Evolutionary conservation across 495 filamentous ascomycete species (phyloP).

Genomic region (Hypoxylon lenormandii): DNA sequence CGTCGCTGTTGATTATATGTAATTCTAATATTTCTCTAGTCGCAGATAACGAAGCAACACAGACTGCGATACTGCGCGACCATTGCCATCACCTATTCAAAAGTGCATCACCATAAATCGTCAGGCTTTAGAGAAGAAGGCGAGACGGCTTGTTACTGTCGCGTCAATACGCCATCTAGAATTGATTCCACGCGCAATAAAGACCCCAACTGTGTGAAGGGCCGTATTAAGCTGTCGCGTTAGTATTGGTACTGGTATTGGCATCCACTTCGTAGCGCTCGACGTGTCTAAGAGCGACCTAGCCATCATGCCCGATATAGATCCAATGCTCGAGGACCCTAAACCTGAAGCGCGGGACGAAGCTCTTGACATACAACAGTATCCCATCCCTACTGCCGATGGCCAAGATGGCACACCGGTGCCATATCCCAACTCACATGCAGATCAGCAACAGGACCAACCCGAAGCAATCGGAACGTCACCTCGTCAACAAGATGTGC

Average conservation of each 20-base stretch:
- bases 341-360: conserved; percentile 42
- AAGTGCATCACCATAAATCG: conserved; percentile 32
- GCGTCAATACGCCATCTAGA: conserved; percentile 19
- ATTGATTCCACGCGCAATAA: conserved; percentile 18
- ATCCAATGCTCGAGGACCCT: conserved; percentile 43
- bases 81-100: not conserved
- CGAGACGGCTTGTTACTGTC: conserved; percentile 11
- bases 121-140: not conserved
- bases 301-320: conserved; percentile 48
- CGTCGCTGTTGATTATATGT: conserved; percentile 18
- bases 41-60: conserved; percentile 37
- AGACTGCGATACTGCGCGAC: conserved; percentile 17
- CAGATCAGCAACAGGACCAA: conserved; percentile 29
- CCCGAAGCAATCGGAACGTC: conserved; percentile 47
- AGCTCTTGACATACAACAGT: conserved; percentile 40
- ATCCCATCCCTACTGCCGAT: conserved; percentile 36
- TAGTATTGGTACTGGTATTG: not conserved
- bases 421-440: conserved; percentile 27
- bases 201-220: conserved; percentile 18
- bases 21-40: conserved; percentile 37
- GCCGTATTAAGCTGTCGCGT: conserved; percentile 13
- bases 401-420: conserved; percentile 27
- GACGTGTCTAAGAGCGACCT: conserved; percentile 27
- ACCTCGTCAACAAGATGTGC: conserved; percentile 49
- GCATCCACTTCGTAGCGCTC: conserved; percentile 19